These are phyloP conservation scores for Termitomyces sp. DNA, from an alignment of 768 basidiomycete genomes.

Conservation along the genomic window DNA sequence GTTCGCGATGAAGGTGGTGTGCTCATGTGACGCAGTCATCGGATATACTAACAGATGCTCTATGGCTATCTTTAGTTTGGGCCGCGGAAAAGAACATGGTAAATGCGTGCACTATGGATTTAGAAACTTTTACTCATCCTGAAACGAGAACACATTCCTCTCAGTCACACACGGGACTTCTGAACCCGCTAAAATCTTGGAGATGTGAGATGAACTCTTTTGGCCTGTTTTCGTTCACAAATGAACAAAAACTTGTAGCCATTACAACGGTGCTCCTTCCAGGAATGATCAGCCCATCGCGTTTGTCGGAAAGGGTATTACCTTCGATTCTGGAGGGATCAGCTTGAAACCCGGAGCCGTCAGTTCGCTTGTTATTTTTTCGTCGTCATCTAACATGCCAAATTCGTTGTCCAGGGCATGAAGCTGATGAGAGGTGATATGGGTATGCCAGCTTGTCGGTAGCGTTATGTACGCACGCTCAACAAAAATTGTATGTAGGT, in stretches of 20 bases:
- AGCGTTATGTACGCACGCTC: not conserved
- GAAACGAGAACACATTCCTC: slow-evolving; percentile 67
- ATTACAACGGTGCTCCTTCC: slow-evolving; percentile 72
- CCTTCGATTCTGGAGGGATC: slow-evolving; percentile 88
- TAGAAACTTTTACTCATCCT: not conserved
- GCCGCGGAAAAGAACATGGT: slow-evolving; percentile 84
- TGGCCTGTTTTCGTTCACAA: not conserved
- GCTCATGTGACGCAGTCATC: not conserved
- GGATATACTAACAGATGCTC: slow-evolving; percentile 2
- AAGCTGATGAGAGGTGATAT: slow-evolving; percentile 85
- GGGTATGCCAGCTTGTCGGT: slow-evolving; percentile 40
- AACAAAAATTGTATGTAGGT: slow-evolving; percentile 28
- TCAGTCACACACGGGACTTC: slow-evolving; percentile 80
- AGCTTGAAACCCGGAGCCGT: slow-evolving; percentile 75
- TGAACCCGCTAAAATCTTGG: slow-evolving; percentile 83
- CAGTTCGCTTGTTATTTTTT: slow-evolving; percentile 18
- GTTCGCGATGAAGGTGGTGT: slow-evolving; percentile 68
- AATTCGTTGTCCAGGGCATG: slow-evolving; percentile 49
- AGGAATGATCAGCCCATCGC: slow-evolving; percentile 58
- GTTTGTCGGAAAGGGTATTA: slow-evolving; percentile 86
- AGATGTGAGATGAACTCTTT: slow-evolving; percentile 48
- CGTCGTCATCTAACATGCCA: not conserved
- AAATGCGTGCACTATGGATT: slow-evolving; percentile 4
- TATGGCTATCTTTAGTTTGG: slow-evolving; percentile 48
- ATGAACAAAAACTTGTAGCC: slow-evolving; percentile 33